phyloP scores from a whole-genome alignment of 257 asterid species.

The Penstemon davidsonii region DNA sequence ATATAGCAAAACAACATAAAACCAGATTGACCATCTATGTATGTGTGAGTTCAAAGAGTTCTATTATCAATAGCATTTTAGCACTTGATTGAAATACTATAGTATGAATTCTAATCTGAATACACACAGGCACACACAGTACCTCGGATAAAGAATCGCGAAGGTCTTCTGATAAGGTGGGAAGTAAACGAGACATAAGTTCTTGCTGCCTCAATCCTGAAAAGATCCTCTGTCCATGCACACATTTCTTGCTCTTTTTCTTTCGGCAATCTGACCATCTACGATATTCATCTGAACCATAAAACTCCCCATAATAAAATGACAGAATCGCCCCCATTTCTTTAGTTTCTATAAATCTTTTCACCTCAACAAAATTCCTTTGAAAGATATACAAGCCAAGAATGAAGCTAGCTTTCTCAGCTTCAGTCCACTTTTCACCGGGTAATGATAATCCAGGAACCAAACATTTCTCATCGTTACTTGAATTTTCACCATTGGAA shows the following conservation, averaged over 20 bases:
- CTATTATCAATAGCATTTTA: not conserved
- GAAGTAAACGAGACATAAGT: conserved; percentile 53
- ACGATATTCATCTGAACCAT: conserved; percentile 44
- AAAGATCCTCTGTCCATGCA: conserved; percentile 61
- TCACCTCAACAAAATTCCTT: conserved; percentile 57
- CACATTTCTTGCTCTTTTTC: conserved; percentile 51
- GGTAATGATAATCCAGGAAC: conserved; percentile 47
- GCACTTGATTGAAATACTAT: not conserved
- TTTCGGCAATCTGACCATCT: conserved; percentile 69
- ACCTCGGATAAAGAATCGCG: conserved; percentile 56
- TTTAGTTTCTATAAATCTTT: conserved; percentile 53
- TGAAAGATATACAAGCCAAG: conserved; percentile 63
- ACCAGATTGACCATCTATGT: not conserved
- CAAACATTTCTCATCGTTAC: not conserved
- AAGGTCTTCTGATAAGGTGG: conserved; percentile 46
- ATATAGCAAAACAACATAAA: not conserved
- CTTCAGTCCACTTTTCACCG: conserved; percentile 46
- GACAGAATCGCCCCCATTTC: conserved; percentile 48
- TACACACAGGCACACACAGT: conserved; percentile 8
- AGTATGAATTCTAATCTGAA: not conserved
- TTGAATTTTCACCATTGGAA: conserved; percentile 26
- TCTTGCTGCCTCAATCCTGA: conserved; percentile 78
- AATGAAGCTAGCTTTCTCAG: conserved; percentile 54
- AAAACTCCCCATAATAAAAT: conserved; percentile 63
- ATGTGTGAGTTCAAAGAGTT: conserved; percentile 6